A percentile compares a stretch with the other conserved stretches of the same genome.
Evolutionary conservation across 192 early-diverging fungal species (phyloP).

Genomic region (Funneliformis mosseae): DNA sequence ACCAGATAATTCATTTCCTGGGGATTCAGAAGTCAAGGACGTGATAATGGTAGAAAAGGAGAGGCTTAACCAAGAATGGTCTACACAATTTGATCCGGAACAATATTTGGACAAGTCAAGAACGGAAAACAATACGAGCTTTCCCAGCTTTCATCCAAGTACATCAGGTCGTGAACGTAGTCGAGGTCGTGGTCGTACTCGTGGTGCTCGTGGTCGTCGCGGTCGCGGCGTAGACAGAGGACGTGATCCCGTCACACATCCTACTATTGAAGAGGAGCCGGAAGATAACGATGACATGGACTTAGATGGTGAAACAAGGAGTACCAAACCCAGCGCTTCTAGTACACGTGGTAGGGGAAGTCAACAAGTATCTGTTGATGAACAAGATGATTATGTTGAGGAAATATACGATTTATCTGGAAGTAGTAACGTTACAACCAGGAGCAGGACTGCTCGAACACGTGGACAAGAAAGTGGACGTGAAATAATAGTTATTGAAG

Average conservation of each 20-base stretch:
- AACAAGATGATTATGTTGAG: not conserved
- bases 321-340: not conserved
- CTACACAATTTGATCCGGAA: not conserved
- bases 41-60: not conserved
- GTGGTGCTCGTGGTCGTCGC: too few species aligned
- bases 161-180: not conserved
- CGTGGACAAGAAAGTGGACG: not conserved
- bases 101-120: not conserved
- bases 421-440: not conserved
- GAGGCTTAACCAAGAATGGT: not conserved
- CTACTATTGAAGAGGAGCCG: not conserved
- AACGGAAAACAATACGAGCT: not conserved
- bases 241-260: not conserved
- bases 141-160: too few species aligned
- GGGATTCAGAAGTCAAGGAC: not conserved
- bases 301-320: not conserved
- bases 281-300: not conserved
- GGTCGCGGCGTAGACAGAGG: too few species aligned
- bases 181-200: too few species aligned
- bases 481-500: not conserved
- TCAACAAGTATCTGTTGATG: not conserved
- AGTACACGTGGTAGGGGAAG: too few species aligned
- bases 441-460: not conserved
- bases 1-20: not conserved
- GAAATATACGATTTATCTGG: not conserved